Percentiles rank a stretch among this genome's conserved stretches.
phyloP scores from a whole-genome alignment of 1,284 basidiomycete species.

The Vanrija humicola region DNA sequence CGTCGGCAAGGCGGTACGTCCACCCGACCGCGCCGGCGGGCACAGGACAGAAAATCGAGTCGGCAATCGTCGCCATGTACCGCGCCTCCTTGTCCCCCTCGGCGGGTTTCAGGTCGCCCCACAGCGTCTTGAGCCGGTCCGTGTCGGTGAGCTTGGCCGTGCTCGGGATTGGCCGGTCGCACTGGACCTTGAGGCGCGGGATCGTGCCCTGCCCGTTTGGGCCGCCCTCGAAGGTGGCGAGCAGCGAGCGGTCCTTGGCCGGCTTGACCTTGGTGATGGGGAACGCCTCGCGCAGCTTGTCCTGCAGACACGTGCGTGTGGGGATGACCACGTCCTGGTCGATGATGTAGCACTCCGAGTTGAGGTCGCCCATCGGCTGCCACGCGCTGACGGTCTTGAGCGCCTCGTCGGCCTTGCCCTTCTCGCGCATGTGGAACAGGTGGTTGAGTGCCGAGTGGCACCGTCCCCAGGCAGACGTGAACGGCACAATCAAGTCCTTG shows the following conservation, averaged over 20 bases:
- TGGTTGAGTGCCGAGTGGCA: slow-evolving; percentile 24
- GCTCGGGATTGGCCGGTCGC: slow-evolving; percentile 10
- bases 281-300: slow-evolving; percentile 22
- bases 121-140: slow-evolving; percentile 2
- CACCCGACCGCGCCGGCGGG: slow-evolving; percentile 40
- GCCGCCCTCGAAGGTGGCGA: slow-evolving; percentile 31
- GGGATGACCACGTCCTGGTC: slow-evolving; percentile 39
- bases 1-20: slow-evolving; percentile 43
- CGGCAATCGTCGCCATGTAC: slow-evolving; percentile 40
- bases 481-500: slow-evolving; percentile 40
- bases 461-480: slow-evolving; percentile 47
- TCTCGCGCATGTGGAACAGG: slow-evolving; percentile 17
- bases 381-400: slow-evolving; percentile 16
- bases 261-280: slow-evolving; percentile 18
- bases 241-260: slow-evolving; percentile 14
- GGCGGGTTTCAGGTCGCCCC: slow-evolving; percentile 2
- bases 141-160: slow-evolving; percentile 7
- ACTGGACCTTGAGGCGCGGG: slow-evolving; percentile 23
- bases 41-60: slow-evolving; percentile 46
- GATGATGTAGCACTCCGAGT: slow-evolving; percentile 25
- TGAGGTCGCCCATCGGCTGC: slow-evolving; percentile 33
- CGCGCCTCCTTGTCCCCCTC: slow-evolving; percentile 31
- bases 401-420: neutral
- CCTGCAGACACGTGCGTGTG: slow-evolving; percentile 27
- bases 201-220: slow-evolving; percentile 20